phyloP scores from a whole-genome alignment of 163 green algal species.

The Scenedesmus sp. region DNA sequence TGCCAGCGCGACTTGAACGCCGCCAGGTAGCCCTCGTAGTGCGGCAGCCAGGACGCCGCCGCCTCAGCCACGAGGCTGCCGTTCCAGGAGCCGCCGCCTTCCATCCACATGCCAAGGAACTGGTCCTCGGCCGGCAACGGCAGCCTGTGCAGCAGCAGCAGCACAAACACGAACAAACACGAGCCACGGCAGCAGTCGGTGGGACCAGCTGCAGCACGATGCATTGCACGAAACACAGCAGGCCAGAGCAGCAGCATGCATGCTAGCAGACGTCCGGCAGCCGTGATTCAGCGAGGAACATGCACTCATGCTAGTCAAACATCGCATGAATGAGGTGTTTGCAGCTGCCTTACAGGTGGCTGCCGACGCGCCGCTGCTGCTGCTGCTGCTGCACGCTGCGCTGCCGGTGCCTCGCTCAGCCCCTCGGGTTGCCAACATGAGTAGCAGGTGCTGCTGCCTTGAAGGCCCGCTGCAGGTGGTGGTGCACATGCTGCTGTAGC shows the following conservation, averaged over 20 bases:
- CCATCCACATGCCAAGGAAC: slow-evolving; percentile 58
- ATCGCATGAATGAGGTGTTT: too few relatives aligned
- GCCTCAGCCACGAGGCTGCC: background rate
- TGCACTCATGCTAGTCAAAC: too few relatives aligned
- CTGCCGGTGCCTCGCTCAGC: background rate
- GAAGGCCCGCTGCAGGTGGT: background rate
- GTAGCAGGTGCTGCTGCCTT: background rate
- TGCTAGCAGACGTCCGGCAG: too few relatives aligned
- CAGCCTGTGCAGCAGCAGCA: slow-evolving; percentile 38
- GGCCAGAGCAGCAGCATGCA: too few relatives aligned
- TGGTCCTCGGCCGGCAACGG: slow-evolving; percentile 16
- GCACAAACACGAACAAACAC: too few relatives aligned
- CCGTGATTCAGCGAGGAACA: too few relatives aligned
- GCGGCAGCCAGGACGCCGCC: background rate
- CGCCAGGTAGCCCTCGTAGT: background rate
- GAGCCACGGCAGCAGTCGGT: too few relatives aligned
- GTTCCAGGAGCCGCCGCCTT: slow-evolving; percentile 49
- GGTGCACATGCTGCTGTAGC: background rate
- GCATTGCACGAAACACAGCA: too few relatives aligned
- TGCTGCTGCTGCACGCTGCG: background rate
- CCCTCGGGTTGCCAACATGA: too few relatives aligned
- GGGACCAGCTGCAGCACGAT: too few relatives aligned
- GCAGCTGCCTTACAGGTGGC: background rate
- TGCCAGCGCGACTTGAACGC: slow-evolving; percentile 29
- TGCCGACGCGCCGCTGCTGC: background rate